A percentile compares a stretch with the other conserved stretches of the same genome.
Evolutionary conservation across 768 basidiomycete genomes (phyloP).

Genomic region (Lentinula boryana): DNA sequence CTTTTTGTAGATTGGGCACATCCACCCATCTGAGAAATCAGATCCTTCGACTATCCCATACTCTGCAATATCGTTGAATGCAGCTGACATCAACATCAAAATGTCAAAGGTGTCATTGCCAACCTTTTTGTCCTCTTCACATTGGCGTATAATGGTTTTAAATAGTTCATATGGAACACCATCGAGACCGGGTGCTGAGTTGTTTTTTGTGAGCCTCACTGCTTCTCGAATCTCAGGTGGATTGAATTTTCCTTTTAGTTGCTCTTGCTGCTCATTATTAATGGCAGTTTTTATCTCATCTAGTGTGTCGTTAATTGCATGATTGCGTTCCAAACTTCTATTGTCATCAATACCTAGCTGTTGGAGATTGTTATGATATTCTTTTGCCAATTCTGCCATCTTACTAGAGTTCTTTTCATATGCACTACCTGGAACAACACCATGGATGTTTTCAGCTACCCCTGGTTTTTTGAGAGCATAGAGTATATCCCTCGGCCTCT

Average conservation of each 20-base stretch:
- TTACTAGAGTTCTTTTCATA: slow-evolving; percentile 16
- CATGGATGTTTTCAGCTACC: too few relatives aligned
- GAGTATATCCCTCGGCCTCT: slow-evolving; percentile 14
- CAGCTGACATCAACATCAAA: neutral
- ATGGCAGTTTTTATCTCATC: neutral
- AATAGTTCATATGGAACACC: slow-evolving; percentile 13
- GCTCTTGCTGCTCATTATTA: neutral
- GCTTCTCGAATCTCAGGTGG: neutral
- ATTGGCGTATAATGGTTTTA: neutral
- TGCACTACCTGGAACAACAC: neutral
- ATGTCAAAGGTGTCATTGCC: neutral
- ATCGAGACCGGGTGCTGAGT: slow-evolving; percentile 4
- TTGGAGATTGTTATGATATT: slow-evolving; percentile 24
- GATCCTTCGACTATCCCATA: neutral
- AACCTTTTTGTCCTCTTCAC: neutral
- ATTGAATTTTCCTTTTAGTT: neutral
- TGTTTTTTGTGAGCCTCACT: neutral
- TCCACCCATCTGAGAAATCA: slow-evolving; percentile 9
- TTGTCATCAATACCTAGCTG: neutral
- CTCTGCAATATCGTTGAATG: slow-evolving; percentile 13
- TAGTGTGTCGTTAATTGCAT: neutral
- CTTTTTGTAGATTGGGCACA: slow-evolving; percentile 14
- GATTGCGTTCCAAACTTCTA: neutral
- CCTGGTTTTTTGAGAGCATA: neutral
- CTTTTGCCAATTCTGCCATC: slow-evolving; percentile 26